Conservation (phyloP, 2,329 filamentous ascomycete genomes). For the Penicillium sp. region DNA sequence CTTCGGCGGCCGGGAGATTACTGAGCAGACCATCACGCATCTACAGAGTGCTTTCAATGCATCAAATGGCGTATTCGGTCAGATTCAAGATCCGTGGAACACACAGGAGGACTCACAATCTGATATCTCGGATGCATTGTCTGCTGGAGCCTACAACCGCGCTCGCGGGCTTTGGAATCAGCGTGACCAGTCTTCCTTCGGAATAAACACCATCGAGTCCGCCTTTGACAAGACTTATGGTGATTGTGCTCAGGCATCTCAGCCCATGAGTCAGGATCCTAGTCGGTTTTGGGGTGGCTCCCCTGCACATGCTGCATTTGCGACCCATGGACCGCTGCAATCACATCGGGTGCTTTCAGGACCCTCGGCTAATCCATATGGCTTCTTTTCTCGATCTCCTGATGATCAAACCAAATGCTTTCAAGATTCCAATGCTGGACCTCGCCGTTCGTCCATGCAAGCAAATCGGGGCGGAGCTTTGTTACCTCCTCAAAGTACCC, state of each 20-base stretch:
- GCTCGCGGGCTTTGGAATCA: constrained; percentile 33
- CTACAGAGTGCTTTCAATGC: constrained; percentile 52
- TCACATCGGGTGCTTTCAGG: constrained; percentile 36
- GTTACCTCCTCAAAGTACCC: constrained; percentile 31
- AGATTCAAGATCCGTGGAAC: constrained; percentile 43
- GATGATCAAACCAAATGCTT: constrained; percentile 31
- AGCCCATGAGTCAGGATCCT: constrained; percentile 25
- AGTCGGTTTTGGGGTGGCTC: constrained; percentile 32
- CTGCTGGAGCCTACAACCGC: constrained; percentile 41
- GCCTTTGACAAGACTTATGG: constrained; percentile 28
- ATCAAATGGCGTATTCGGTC: constrained; percentile 42
- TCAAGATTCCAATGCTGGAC: constrained; percentile 22
- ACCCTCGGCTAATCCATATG: constrained; percentile 25
- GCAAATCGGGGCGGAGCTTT: constrained; percentile 30
- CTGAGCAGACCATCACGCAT: constrained; percentile 49
- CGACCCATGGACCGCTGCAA: constrained; percentile 21
- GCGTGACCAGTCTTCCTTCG: constrained; percentile 27
- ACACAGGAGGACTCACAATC: constrained; percentile 43
- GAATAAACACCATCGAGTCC: constrained; percentile 22
- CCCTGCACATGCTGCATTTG: constrained; percentile 17
- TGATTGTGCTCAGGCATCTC: constrained; percentile 21
- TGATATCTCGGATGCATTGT: constrained; percentile 43
- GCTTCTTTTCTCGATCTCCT: constrained; percentile 28
- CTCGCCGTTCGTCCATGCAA: constrained; percentile 32
- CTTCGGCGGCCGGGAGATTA: constrained; percentile 47